Conservation (phyloP, 352 stramenopile species). For the Pythium rhizo-oryzae region DNA sequence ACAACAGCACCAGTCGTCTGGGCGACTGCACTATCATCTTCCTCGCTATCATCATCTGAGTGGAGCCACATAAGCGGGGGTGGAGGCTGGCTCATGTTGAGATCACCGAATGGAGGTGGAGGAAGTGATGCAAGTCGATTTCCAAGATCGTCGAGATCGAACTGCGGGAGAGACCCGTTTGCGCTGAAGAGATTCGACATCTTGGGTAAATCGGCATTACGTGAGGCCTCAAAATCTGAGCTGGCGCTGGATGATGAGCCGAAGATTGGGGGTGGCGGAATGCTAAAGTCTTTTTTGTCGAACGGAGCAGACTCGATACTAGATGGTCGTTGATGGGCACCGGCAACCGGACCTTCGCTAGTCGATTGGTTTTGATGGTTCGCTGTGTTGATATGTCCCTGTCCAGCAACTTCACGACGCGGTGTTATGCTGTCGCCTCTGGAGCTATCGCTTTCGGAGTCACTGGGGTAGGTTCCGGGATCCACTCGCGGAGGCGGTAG, state of each 20-base stretch:
- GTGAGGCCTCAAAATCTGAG: neutral
- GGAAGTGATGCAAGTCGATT: conserved; percentile 33
- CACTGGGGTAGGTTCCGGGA: conserved; percentile 8
- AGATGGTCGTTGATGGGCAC: neutral
- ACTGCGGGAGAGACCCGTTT: neutral
- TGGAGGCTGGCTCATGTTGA: conserved; percentile 59
- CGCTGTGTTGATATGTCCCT: neutral
- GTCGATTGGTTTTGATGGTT: neutral
- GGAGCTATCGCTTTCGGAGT: conserved; percentile 2
- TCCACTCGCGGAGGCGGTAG: conserved; percentile 31
- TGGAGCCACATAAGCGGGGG: conserved; percentile 27
- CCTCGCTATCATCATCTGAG: neutral
- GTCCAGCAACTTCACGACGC: no score
- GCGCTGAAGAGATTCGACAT: no score
- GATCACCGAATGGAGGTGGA: conserved; percentile 36
- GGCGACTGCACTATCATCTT: neutral
- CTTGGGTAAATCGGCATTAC: no score
- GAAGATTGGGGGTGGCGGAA: conserved; percentile 11
- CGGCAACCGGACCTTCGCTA: neutral
- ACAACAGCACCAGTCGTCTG: neutral
- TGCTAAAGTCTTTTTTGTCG: conserved; percentile 5
- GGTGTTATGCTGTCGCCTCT: neutral
- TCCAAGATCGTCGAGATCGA: conserved; percentile 29
- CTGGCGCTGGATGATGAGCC: neutral
- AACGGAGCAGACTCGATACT: neutral